Base-by-base conservation (phyloP, 2,329 filamentous ascomycete species). In the Lachnellula hyalina region DNA sequence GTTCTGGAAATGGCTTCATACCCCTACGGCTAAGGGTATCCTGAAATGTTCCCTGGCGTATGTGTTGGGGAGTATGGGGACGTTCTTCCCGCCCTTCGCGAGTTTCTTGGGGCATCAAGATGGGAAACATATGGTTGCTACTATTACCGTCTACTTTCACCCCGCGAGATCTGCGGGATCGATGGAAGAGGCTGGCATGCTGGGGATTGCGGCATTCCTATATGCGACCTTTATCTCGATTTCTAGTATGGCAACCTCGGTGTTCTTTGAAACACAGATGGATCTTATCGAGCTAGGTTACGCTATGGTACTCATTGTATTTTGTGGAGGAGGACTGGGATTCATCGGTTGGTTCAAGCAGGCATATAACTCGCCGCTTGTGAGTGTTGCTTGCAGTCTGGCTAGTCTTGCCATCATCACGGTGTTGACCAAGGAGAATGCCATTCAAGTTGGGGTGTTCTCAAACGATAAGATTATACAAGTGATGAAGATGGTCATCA, bases 91-190 rank as follows among this genome's bases (percentile, higher is more conserved):
- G 2, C 79, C 81, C 2, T 77, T 96, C 53, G 85, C 90, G 15
- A 74, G 78, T 7, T 82, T 91, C 54, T 76, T 96, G 15, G 93
- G 93, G 79, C 59, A 86, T 60, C 87, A 91, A 67, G 92, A 96
- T 72, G 90, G 90, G 49, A 96, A 96, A 68, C 93, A 96, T 72
- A 86, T 96, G 67, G 90, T 96, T 50, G 91, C 91, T 34, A 96
- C 93, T 2, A 84, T 96, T 55, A 95, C 90, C 0, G 92, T 96
- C 11, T 97, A 96, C 68, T 97, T 96, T 66, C 91, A 96, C 70
- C 91, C 93, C 4, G 89, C 90, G 5, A 80, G 93, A 55, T 90
- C 90, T 17, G 82, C 86, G 25, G 93, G 93, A 0, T 94, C 89
- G 61, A 96, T 96, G 90, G 81, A 90, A 55, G 89, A 96, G 71